Evolutionary conservation across 805 yeast genomes (phyloP).

Genomic region (Metschnikowia shivogae): DNA sequence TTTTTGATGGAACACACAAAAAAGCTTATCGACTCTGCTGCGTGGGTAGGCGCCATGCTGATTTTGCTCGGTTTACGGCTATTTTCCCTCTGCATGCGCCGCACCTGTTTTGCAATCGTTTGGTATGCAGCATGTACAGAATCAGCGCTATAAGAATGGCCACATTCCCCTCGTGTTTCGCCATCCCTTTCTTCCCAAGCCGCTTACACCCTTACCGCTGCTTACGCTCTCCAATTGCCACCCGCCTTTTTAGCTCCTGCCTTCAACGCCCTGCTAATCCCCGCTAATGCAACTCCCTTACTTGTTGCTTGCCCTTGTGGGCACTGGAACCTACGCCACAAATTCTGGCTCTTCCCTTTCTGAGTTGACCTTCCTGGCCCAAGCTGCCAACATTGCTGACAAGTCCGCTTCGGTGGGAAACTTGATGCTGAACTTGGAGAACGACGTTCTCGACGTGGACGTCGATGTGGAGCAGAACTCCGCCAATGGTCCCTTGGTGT

Average conservation of each 20-base stretch:
- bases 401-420: background rate
- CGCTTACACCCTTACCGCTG: background rate
- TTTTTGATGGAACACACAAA: no score
- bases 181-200: background rate
- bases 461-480: background rate
- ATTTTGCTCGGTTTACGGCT: background rate
- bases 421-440: background rate
- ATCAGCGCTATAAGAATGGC: background rate
- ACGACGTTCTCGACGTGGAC: background rate
- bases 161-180: background rate
- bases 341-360: background rate
- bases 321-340: background rate
- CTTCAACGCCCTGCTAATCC: background rate
- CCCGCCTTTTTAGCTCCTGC: background rate
- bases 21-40: no score
- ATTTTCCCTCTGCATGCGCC: background rate
- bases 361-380: background rate
- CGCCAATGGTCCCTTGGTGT: constrained; percentile 3
- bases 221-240: background rate
- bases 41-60: no score
- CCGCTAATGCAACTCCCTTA: background rate
- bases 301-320: background rate
- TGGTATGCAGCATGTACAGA: constrained; percentile 2
- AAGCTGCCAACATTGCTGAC: background rate
- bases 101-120: constrained; percentile 3